Evolutionary conservation across 2,329 filamentous ascomycete genomes (phyloP), one percentile per base, ranked within the genome.

Genomic region (Alternaria longipes): DNA sequence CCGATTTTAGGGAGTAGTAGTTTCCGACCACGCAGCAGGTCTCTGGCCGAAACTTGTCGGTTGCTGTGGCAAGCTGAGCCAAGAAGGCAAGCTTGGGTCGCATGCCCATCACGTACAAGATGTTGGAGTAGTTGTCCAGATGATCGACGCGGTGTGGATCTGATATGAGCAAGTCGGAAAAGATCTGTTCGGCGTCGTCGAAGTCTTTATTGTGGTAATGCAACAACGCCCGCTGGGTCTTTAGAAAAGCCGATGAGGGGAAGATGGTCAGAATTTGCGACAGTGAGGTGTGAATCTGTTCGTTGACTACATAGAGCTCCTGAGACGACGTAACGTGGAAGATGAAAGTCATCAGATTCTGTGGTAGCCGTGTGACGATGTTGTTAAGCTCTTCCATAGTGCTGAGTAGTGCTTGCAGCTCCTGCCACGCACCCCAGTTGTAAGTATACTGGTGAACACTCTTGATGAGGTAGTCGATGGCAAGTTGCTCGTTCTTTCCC

Each of bases 341-440:
- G 76, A 99, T 93, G 78, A 93, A 92, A 6, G 93, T 92, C 82
- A 97, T 91, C 70, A 99, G 91, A 74, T 97, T 96, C 70, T 92
- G 90, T 1, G 95, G 94, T 30, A 97, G 85, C 59, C 90, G 87
- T 36, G 87, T 85, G 59, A 89, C 84, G 56, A 94, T 86, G 70
- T 87, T 86, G 74, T 90, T 91, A 59, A 96, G 82, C 91, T 97
- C 92, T 78, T 97, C 93, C 8, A 91, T 85, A 34, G 91, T 89
- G 36, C 88, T 87, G 61, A 97, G 87, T 26, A 98, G 84, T 40
- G 89, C 89, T 4, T 91, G 92, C 78, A 99, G 87, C 80, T 99
- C 95, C 60, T 95, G 86, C 95, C 95, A 99, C 63, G 93, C 94
- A 8, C 93, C 93, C 95, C 95, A 99, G 75, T 98, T 97, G 86